Evolutionary conservation across 495 filamentous ascomycete genomes (phyloP), one percentile per base, ranked within the genome.

Genomic region (Talaromyces ruber): DNA sequence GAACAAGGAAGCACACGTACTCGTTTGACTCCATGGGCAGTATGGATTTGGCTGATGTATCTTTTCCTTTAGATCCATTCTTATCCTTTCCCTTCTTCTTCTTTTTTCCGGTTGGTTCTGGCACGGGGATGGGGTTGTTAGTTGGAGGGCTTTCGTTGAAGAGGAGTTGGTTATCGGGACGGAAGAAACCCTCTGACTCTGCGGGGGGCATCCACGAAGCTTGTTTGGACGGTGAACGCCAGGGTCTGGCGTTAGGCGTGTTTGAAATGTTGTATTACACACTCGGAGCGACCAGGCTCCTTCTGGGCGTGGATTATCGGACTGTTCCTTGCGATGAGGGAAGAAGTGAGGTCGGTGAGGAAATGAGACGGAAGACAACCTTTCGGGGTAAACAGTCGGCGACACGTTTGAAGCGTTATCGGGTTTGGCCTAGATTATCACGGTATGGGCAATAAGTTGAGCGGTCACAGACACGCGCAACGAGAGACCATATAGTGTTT

Each of bases 151-250:
- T 70, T 45, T 73, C 71, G 65, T 79, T 76, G 70, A 72, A 71
- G 43, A 71, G 61, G 30, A 71, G 75, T 70, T 64, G 76, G 68
- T 70, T 76, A 34, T 76, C 72, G 69, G 74, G 77, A 70, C 71
- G 72, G 68, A 73, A 75, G 55, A 71, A 60, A 66, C 78, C 75
- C 75, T 78, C 77, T 70, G 75, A 73, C 32, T 74, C 74, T 70
- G 73, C 76, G 69, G 76, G 76, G 71, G 72, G 75, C 77, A 80
- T 80, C 70, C 71, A 79, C 77, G 37, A 39, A 63, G 66, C 66
- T 52, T 32, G 55, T 51, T 56, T 26, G 47, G 26, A 60, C 59
- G 43, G 37, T 9, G 28, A 50, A 30, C 39, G 59, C 59, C 59
- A 39, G 59, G 24, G 21, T 50, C 18, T 60, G 37, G 37, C 43